Base-by-base conservation (phyloP, 768 basidiomycete genomes). In the Crucibulum laeve region DNA sequence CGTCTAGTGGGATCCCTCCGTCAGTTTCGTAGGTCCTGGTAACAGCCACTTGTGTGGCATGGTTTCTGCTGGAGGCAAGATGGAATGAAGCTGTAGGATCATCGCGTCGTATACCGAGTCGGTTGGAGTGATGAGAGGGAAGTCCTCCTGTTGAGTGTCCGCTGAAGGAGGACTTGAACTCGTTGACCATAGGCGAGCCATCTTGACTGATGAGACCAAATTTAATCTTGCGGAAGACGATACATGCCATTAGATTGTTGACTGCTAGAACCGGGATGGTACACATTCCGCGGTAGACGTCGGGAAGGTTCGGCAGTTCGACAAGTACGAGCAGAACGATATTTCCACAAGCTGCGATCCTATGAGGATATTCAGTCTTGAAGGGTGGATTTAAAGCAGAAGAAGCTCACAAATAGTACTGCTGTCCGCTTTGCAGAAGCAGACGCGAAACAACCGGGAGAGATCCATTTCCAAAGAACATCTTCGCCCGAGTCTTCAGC, bases 231-330 rank as follows among this genome's bases (percentile, higher is more conserved):
- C 48, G 25, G 26, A 34, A 49, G n/a, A 49, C 44, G 18, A 25
- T 30, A 21, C 48, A 44, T 37, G 48, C 48, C 39, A 49, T 21
- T 26, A 49, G 36, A 28, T 49, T 49, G 8, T 38, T 41, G 24
- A 49, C 14, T 13, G 19, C 25, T 7, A 30, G 7, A 30, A 7
- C n/a, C 7, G 28, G 28, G 28, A 30, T n/a, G n/a, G 28, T 30
- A n/a, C 28, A 30, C 28, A 30, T 30, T 7, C 8, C 7, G 8
- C 28, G 28, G n/a, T 30, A 30, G 8, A n/a, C 8, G 28, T 7
- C 28, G 28, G 28, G 28, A n/a, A 30, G 28, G n/a, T 7, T 7
- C 7, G 28, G 28, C 8, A n/a, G 8, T 7, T 7, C 7, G 28
- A 30, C n/a, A 7, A 30, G 7, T 7, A 30, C n/a, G 28, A 30